Base-by-base conservation (phyloP, 176 grass and related monocot genomes). In the Zea luxurians region DNA sequence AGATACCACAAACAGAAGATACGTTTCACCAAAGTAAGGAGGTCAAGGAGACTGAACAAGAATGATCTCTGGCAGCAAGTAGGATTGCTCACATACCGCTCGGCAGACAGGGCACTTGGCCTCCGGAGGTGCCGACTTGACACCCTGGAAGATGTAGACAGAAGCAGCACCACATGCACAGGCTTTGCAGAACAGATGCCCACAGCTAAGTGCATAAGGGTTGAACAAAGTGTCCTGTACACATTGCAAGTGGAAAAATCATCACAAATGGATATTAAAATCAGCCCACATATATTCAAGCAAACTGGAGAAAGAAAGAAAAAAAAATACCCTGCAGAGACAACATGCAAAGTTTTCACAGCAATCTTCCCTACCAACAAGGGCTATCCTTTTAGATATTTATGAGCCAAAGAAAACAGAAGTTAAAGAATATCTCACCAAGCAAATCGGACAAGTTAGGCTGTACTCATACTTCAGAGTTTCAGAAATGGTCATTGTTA, bases 121-220 rank as follows among this genome's bases (percentile, higher is more conserved):
- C 48, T 76, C 82, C 1, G 36, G 38, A 53, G 85, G 70, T 18
- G 88, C 85, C 73, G 66, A 81, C 55, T 80, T 90, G 21, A 90
- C 70, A n/a, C 91, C 91, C 67, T 90, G 85, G 83, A 93, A 93
- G 38, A 93, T 82, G 72, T 85, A 84, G 54, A 93, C 85, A 36
- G 91, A 90, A 53, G 88, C 82, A 80, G 88, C 82, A 70, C 85
- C 74, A 88, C 91, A 93, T 46, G 85, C 88, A 70, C 91, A 93
- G 10, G 75, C 50, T 74, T 90, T 93, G 78, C 91, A 93, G 66
- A 90, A 90, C 36, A 93, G 85, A 85, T 88, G 88, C 8, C 91
- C 91, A 45, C 88, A 93, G 77, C 75, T 76, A 69, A 93, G 86
- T 9, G 91, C 88, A 27, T 86, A 93, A 5, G 91, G 88, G 59